Percentiles rank a stretch among this genome's conserved stretches.
These are phyloP conservation scores for Castanea crenata DNA, from an alignment of 306 rosid genomes.

Conservation along the genomic window DNA sequence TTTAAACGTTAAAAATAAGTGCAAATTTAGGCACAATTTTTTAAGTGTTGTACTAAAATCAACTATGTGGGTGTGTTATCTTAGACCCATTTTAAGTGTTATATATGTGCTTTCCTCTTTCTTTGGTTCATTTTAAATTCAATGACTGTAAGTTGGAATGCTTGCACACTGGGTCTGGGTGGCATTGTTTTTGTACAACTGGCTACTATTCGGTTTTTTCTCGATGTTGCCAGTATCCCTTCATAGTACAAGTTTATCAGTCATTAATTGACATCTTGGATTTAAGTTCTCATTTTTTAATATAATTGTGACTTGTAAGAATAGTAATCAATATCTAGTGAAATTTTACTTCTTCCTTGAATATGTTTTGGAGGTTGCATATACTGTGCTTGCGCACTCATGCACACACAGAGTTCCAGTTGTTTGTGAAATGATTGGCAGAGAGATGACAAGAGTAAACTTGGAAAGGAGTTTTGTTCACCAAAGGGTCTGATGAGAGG, in stretches of 20 bases:
- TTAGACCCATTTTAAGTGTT: neutral
- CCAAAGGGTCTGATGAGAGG: neutral
- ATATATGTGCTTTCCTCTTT: neutral
- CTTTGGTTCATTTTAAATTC: neutral
- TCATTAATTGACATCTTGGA: neutral
- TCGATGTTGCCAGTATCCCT: neutral
- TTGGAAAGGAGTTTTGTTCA: neutral
- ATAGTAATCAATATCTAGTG: neutral
- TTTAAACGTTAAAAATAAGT: no score
- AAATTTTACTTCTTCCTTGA: neutral
- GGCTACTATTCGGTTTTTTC: neutral
- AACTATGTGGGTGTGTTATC: no score
- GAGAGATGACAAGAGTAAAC: neutral
- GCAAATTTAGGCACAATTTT: no score
- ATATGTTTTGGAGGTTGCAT: neutral
- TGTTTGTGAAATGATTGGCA: neutral
- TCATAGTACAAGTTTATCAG: neutral
- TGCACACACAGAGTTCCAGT: neutral
- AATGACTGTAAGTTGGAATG: neutral
- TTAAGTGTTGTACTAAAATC: no score
- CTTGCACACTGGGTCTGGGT: neutral
- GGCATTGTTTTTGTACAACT: neutral
- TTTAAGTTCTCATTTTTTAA: neutral
- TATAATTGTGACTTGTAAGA: neutral
- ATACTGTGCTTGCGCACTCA: neutral